Evolutionary conservation across 2,329 filamentous ascomycete genomes (phyloP), one percentile per base, ranked within the genome.

Genomic region (Lojkania enalia): DNA sequence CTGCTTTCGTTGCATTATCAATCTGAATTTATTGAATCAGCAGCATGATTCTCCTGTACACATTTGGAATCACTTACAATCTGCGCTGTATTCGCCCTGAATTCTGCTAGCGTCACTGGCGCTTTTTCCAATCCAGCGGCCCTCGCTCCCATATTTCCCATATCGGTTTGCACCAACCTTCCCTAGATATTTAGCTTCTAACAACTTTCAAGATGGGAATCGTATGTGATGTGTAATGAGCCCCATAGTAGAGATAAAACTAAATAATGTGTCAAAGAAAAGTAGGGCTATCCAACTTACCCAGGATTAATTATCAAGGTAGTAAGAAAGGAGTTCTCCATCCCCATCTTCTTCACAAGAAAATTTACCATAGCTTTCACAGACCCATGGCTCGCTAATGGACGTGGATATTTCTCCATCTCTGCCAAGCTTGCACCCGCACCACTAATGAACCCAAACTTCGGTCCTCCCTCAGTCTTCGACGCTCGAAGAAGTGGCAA

Each of bases 141-240:
- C 12, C 20, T 12, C 7, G 37, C 43, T 12, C 36, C 43, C 27
- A 14, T n/a, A 23, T 46, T 41, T 4, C 43, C 43, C 43, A 46
- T 46, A 36, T 46, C 43, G 2, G 43, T 46, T 27, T 40, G 36
- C 4, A 46, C 43, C n/a, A 46, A 18, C n/a, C 42, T 44, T 30
- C n/a, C n/a, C n/a, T n/a, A n/a, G n/a, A n/a, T n/a, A n/a, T n/a
- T n/a, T n/a, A n/a, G n/a, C n/a, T 27, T 27, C 25, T 9, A 7
- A 27, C 25, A n/a, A 27, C 25, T 27, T 7, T 27, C 25, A 27
- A 27, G 9, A n/a, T 27, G 9, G 25, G 25, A 7, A 27, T 27
- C 25, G n/a, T n/a, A 27, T 27, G 25, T 9, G 9, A 27, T 9
- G 25, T n/a, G 25, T 27, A n/a, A n/a, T 7, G n/a, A 27, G n/a